Base-by-base conservation (phyloP, 441 rosid genomes). In the Gossypium gossypioides region DNA sequence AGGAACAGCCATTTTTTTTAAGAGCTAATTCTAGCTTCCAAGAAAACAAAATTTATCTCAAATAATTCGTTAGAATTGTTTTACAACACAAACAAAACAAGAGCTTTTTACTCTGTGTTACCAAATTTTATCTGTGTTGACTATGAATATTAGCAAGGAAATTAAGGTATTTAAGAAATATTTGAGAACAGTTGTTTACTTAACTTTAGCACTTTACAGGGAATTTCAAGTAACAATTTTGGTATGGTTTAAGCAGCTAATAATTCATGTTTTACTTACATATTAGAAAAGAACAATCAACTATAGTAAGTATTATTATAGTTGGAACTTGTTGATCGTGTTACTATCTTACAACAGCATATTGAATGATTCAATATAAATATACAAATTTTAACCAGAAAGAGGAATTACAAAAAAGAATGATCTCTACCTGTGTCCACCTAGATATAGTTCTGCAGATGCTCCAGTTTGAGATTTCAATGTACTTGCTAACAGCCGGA, bases 341-440 rank as follows among this genome's bases (percentile, higher is more conserved):
- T 48, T 68, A 9, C 59, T 52, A 68, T 18, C 48, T 54, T 25
- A 46, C 2, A 21, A 67, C 40, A 52, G 25, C 4, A 51, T 18
- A 16, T 8, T 1, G 15, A 34, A 37, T 8, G 16, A 54, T 42
- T 58, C 8, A n/a, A 71, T 16, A 46, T 44, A n/a, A n/a, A 25
- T 18, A 22, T 56, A 2, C 40, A 58, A 27, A 57, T 25, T 42
- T 46, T 42, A 55, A 59, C 16, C 24, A 4, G 22, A 61, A 18
- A 46, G 57, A 72, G 18, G 48, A 72, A 52, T 44, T 48, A 48
- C 4, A 52, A 21, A 40, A 72, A 58, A 0, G n/a, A 60, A 69
- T 58, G 50, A 62, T 42, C 69, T 73, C 24, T 90, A 95, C 99
- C 97, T 89, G 86, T 70, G 84, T 84, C 98, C 99, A 95, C 95